phyloP scores from a whole-genome alignment of 1,284 basidiomycete species.

The Trichosporon faecale region DNA sequence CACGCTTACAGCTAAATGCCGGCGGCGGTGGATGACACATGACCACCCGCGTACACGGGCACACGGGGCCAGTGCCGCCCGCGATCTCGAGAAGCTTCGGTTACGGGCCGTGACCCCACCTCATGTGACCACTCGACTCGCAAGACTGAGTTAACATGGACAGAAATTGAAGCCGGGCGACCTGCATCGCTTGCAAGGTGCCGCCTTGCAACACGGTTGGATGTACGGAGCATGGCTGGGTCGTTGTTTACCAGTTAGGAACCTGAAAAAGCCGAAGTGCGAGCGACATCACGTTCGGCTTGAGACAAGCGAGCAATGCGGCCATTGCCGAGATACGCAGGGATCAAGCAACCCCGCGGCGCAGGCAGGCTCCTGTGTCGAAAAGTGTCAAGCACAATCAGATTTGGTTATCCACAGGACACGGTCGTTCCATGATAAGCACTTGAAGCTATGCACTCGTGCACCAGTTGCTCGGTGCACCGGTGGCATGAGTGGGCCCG shows the following conservation, averaged over 20 bases:
- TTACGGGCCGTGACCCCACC: background rate
- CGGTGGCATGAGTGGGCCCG: background rate
- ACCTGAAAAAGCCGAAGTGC: background rate
- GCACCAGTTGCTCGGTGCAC: background rate
- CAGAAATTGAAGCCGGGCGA: too few species aligned
- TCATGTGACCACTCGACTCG: background rate
- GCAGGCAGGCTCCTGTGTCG: background rate
- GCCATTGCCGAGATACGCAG: slow-evolving; percentile 11
- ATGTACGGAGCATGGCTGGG: background rate
- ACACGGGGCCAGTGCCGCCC: background rate
- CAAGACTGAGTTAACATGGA: too few species aligned
- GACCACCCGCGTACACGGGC: slow-evolving; percentile 3
- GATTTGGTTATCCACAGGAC: too few species aligned
- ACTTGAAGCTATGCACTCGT: too few species aligned
- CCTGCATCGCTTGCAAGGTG: too few species aligned
- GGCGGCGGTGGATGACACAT: slow-evolving; percentile 11
- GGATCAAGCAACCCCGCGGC: background rate
- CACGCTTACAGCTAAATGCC: background rate
- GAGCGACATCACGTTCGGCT: background rate
- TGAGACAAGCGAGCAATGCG: slow-evolving; percentile 3
- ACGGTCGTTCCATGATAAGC: too few species aligned
- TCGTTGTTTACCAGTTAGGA: background rate
- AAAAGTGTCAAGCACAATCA: background rate
- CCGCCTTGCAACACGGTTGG: background rate
- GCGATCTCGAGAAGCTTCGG: background rate